Base-by-base conservation (phyloP, 768 basidiomycete genomes). In the Cystofilobasidium bisporidii region DNA sequence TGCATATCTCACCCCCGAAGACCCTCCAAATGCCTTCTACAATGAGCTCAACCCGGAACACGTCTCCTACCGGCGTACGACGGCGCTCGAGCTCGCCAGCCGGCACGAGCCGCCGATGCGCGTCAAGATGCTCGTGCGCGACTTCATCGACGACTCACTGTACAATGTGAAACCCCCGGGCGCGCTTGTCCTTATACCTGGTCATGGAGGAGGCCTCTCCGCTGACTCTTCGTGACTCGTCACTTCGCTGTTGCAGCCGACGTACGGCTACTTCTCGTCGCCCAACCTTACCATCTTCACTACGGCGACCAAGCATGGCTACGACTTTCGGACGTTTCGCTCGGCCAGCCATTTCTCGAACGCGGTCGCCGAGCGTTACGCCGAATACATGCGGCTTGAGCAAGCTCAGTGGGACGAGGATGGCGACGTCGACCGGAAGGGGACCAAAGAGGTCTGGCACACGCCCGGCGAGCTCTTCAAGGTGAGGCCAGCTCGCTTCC, bases 401-500 rank as follows among this genome's bases (percentile, higher is more conserved):
- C 58, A 48, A 57, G 64, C 59, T 38, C 38, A 41, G 41, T 33
- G 26, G 64, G 32, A 63, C 57, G 79, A 70, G 78, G 78, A 66
- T 28, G 81, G 84, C 43, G 87, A 87, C 14, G 86, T 86, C 26
- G 89, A n/a, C 43, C 53, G 65, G 17, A 55, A 62, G 22, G 63
- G 75, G 18, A 76, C 91, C 9, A 83, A 84, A 73, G 94, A 99
- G 78, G 80, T 99, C 63, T 99, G 96, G 96, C 96, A 99, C 77
- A 99, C 96, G 1, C 96, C 96, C 0, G 94, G 91, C 0, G 96
- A 98, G 75, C 78, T 99, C 36, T 97, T 99, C 81, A 91, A 93
- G 84, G 96, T 93, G 73, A 61, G 82, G 75, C 12, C 17, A 43
- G 10, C 43, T 17, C 10, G 3, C 24, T 30, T 57, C 55, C 41